phyloP scores from a whole-genome alignment of 768 basidiomycete species.

The Suillus americanus region DNA sequence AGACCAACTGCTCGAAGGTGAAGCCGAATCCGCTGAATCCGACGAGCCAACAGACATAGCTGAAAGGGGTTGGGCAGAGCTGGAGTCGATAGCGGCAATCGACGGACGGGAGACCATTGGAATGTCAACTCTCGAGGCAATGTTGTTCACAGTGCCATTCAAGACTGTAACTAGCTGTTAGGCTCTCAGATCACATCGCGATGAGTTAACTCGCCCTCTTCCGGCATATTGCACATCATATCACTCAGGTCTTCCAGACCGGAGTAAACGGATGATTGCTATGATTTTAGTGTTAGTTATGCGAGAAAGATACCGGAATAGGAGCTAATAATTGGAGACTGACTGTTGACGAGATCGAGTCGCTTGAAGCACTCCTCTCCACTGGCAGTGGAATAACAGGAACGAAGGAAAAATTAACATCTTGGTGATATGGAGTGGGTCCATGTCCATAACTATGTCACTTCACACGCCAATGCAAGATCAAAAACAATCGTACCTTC shows the following conservation, averaged over 20 bases:
- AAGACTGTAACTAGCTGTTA: neutral
- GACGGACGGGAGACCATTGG: neutral
- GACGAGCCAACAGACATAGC: neutral
- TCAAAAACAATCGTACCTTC: neutral
- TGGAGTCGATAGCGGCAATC: no score
- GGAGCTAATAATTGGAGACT: neutral
- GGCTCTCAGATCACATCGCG: neutral
- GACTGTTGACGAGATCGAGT: constrained; percentile 10
- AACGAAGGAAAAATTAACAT: neutral
- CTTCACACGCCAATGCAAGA: neutral
- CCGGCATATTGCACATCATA: constrained; percentile 10
- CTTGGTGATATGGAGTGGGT: neutral
- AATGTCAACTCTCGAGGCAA: neutral
- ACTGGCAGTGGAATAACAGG: neutral
- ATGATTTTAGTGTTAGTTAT: neutral
- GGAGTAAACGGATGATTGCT: constrained; percentile 13
- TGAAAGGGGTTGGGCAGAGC: neutral
- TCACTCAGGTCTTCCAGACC: constrained; percentile 15
- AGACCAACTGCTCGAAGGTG: constrained; percentile 3
- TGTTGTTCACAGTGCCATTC: neutral
- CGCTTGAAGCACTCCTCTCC: constrained; percentile 4
- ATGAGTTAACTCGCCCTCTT: constrained; percentile 4
- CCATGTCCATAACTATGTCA: neutral
- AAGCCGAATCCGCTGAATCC: constrained; percentile 14
- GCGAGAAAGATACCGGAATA: neutral